phyloP scores from a whole-genome alignment of 2,329 filamentous ascomycete genomes.

The Sporothrix pseudoabietina region DNA sequence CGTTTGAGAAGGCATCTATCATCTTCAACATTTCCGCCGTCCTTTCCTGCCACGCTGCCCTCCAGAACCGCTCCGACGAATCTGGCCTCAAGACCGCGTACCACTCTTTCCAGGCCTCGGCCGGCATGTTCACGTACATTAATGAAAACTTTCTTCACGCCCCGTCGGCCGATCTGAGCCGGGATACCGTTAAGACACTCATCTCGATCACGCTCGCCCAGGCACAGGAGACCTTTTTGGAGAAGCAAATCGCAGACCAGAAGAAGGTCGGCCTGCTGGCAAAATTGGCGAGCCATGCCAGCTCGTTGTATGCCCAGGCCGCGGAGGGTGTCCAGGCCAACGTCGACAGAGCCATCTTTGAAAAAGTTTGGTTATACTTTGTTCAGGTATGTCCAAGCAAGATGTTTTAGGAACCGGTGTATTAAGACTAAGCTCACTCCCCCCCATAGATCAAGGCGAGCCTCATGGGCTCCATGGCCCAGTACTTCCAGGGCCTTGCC shows the following conservation, averaged over 20 bases:
- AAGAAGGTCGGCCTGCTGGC: slow-evolving; percentile 92
- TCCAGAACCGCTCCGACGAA: slow-evolving; percentile 90
- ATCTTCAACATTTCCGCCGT: slow-evolving; percentile 99
- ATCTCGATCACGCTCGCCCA: slow-evolving; percentile 94
- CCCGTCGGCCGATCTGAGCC: slow-evolving; percentile 90
- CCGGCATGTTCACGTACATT: slow-evolving; percentile 99
- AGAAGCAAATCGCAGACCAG: slow-evolving; percentile 89
- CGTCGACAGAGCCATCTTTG: slow-evolving; percentile 85
- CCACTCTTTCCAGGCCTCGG: slow-evolving; percentile 96
- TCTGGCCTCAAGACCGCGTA: slow-evolving; percentile 93
- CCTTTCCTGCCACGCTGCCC: slow-evolving; percentile 89
- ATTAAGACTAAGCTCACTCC: background rate
- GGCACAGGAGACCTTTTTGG: slow-evolving; percentile 94
- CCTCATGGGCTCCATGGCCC: slow-evolving; percentile 80
- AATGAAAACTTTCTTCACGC: slow-evolving; percentile 99
- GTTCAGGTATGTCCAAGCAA: slow-evolving; percentile 64
- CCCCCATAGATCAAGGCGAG: slow-evolving; percentile 68
- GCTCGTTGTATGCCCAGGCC: slow-evolving; percentile 83
- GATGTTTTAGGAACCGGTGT: too few relatives aligned
- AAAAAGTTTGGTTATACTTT: slow-evolving; percentile 88
- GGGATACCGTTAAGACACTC: slow-evolving; percentile 92
- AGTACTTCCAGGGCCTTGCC: slow-evolving; percentile 89
- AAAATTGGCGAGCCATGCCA: slow-evolving; percentile 89
- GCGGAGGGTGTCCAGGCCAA: slow-evolving; percentile 91
- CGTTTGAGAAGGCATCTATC: slow-evolving; percentile 97